Evolutionary conservation across 345 rosid genomes (phyloP), one percentile per base, ranked within the genome.

Genomic region (Linum usitatissimum): DNA sequence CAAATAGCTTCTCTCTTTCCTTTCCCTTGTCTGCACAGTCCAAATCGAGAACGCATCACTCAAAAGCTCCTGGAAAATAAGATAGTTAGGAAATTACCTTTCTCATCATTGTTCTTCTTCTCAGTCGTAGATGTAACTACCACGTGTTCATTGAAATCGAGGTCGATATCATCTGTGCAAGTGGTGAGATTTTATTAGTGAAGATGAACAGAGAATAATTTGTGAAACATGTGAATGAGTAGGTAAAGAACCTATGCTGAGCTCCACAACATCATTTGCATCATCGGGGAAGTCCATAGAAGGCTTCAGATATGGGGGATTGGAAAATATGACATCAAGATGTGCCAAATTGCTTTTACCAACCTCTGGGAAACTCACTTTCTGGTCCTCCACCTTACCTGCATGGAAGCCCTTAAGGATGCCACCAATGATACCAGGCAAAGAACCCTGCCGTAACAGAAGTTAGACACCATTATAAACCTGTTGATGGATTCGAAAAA

Each of bases 161-260:
- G 79, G 53, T 80, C 73, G 48, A 92, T 79, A 79, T 87, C 91
- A 71, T 85, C 97, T 92, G 82, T 78, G 77, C 53, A 68, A 75
- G 64, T 48, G 28, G 53, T 34, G 60, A 59, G 38, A 34, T 34
- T 7, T 34, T 21, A 31, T 0, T 38, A 71, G 62, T 49, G 59
- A 42, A 53, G 62, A 38, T 38, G 45, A 28, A 54, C 21, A 64
- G 55, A 21, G 15, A 45, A 3, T 20, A 55, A 55, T 23, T 23
- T 23, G 28, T 23, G 28, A 23, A 23, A 23, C 28, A 23, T 23
- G 28, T 23, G 1, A 23, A 23, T 23, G 28, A 2, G 28, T 23
- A 64, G 68, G 73, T 59, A 61, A 62, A 70, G 49, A 72, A 89
- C 98, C 95, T 82, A 89, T 85, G 67, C 72, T 78, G 39, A 86